Base-by-base conservation (phyloP, 805 yeast species). In the Schwanniomyces vanrijiae region DNA sequence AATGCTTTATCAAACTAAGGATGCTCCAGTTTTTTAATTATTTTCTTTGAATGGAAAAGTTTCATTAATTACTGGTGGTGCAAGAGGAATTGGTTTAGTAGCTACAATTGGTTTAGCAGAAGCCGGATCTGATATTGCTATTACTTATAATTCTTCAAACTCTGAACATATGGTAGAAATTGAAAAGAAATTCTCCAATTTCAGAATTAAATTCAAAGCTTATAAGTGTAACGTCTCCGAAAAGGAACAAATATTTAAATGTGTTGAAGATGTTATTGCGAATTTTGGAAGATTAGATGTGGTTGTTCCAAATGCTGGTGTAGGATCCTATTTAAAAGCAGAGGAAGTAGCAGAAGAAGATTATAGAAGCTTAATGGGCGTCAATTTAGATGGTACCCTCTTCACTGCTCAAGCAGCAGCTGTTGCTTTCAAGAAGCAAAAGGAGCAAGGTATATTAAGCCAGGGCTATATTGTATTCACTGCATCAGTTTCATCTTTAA, bases 51-150 rank as follows among this genome's bases (percentile, higher is more conserved):
- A 62, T 41, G 76, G 75, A 11, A 70, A 73, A 51, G 66, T 64
- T 4, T 75, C 76, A 10, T 52, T 75, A n/a, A 60, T 78, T 25
- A 75, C 84, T 11, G 86, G 86, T 13, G 83, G 78, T 13, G 75
- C 83, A 16, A 73, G 80, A 19, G 86, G 86, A 4, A 81, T 81
- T 50, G 86, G 85, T 2, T 71, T 71, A 21, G 76, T 75, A 37
- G 75, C 80, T 44, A 81, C 81, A 19, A 59, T 66, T 25, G 84
- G 78, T 11, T 62, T 79, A 22, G 84, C 82, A 1, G 73, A 73
- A 44, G 80, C 81, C 21, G 81, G 81, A 11, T 71, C 77, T 7
- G 53, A 65, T 63, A 55, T 51, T 28, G 22, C 52, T 16, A 54
- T 54, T 14, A 55, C 78, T 16, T 65, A 73, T 25, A 77, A 76